Evolutionary conservation across 805 yeast genomes (phyloP), one percentile per base, ranked within the genome.

Genomic region (Ogataea trehaloabstinens): DNA sequence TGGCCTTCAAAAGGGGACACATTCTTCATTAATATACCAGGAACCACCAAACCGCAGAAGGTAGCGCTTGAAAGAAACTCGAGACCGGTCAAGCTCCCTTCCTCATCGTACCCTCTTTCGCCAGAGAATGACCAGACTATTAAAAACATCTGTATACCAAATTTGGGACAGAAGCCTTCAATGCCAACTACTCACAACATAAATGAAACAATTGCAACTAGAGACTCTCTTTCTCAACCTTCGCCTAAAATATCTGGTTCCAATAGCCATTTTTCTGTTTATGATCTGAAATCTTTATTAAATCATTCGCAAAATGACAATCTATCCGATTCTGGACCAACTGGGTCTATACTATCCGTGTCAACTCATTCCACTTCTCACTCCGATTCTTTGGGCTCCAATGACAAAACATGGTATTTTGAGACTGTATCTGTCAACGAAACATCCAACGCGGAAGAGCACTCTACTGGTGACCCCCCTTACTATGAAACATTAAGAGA

Each of bases 1-100:
- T 57, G 62, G 62, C 62, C 61, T 4, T 45, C 45, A 8, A 35
- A 32, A 11, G 50, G 47, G 16, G 44, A 42, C 38, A 42, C 40
- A 2, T 46, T 46, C 42, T 41, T 37, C 16, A 33, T 46, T 24
- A 40, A 37, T 31, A 45, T 46, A 7, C 43, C 45, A 2, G 45
- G 45, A 10, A 16, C 25, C 17, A 35, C 31, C 16, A 40, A 38
- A 24, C 37, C 37, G 13, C 28, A 31, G 15, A 24, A 28, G 20
- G 21, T 28, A 3, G 11, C 28, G 22, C 16, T 16, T 13, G 28
- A 28, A 15, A 10, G 30, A 5, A 16, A 11, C 11, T 25, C 41
- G 4, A n/a, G n/a, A n/a, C n/a, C n/a, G n/a, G n/a, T n/a, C n/a
- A n/a, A n/a, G n/a, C n/a, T n/a, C n/a, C n/a, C n/a, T n/a, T 12